phyloP scores from a whole-genome alignment of 805 yeast genomes.

The Metschnikowia shivogae region DNA sequence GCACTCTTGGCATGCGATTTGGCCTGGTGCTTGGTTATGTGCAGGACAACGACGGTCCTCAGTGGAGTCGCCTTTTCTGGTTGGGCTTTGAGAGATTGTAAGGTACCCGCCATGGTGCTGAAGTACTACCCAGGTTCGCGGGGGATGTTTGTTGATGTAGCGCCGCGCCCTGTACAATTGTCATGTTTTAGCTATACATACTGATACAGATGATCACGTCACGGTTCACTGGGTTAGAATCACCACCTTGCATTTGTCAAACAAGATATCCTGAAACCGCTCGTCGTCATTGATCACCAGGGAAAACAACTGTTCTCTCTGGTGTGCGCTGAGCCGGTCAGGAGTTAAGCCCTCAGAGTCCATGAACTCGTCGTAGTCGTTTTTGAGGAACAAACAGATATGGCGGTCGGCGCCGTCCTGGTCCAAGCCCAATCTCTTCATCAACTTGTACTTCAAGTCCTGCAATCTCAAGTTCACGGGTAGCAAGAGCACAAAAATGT shows the following conservation, averaged over 20 bases:
- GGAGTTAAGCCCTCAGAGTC: slow-evolving; percentile 27
- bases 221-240: slow-evolving; percentile 19
- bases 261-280: slow-evolving; percentile 36
- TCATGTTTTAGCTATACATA: too few species aligned
- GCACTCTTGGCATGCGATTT: too few species aligned
- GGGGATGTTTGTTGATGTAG: too few species aligned
- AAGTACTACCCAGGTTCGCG: too few species aligned
- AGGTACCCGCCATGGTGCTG: too few species aligned
- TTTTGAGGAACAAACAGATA: slow-evolving; percentile 36
- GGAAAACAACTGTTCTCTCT: slow-evolving; percentile 24
- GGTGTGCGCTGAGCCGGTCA: slow-evolving; percentile 26
- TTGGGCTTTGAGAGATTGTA: too few species aligned
- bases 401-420: slow-evolving; percentile 18
- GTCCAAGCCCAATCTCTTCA: slow-evolving; percentile 45
- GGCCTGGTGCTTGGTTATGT: too few species aligned
- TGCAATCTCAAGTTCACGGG: slow-evolving; percentile 44
- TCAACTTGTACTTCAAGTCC: slow-evolving; percentile 49
- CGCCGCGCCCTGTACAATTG: too few species aligned
- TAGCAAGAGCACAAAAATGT: slow-evolving; percentile 67
- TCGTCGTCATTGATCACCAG: slow-evolving; percentile 39
- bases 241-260: slow-evolving; percentile 42
- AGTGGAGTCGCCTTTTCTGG: too few species aligned
- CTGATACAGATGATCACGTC: too few species aligned
- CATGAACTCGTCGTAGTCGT: slow-evolving; percentile 39
- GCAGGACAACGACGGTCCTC: too few species aligned